A percentile compares a stretch with the other conserved stretches of the same genome.
Conservation (phyloP, 345 rosid species). For the Salix suchowensis region DNA sequence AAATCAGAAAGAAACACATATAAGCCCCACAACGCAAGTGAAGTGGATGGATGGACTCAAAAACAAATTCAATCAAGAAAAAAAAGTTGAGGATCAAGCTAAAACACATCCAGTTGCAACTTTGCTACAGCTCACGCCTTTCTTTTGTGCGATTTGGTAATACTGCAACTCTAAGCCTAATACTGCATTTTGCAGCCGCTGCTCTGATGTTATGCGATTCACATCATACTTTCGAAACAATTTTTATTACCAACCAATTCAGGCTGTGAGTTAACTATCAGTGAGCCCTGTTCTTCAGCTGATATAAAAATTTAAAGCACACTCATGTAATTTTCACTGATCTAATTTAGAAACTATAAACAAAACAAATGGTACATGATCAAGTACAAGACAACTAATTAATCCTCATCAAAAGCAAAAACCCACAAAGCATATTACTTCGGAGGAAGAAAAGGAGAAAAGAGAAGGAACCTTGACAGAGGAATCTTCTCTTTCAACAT, state of each 20-base stretch:
- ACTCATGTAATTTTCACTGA: neutral
- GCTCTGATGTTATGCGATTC: neutral
- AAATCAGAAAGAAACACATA: constrained; percentile 3
- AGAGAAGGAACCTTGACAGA: constrained; percentile 49
- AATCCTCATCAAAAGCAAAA: neutral
- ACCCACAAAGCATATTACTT: neutral
- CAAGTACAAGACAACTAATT: neutral
- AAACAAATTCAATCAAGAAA: neutral
- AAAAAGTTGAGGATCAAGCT: neutral
- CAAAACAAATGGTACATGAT: neutral
- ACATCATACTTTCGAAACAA: too few relatives aligned
- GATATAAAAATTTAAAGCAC: neutral
- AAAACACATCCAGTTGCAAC: neutral
- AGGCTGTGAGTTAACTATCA: too few relatives aligned
- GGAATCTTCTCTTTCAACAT: constrained; percentile 67
- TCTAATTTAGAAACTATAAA: neutral
- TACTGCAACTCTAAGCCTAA: neutral
- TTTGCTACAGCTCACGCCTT: neutral
- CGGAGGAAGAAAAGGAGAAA: neutral
- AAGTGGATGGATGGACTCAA: neutral
- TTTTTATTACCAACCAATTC: too few relatives aligned
- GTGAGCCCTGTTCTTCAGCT: neutral
- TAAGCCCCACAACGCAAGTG: neutral
- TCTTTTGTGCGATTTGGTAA: neutral
- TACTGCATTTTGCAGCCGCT: neutral